phyloP scores from a whole-genome alignment of 2,329 filamentous ascomycete species.

The Xylariales sp. region DNA sequence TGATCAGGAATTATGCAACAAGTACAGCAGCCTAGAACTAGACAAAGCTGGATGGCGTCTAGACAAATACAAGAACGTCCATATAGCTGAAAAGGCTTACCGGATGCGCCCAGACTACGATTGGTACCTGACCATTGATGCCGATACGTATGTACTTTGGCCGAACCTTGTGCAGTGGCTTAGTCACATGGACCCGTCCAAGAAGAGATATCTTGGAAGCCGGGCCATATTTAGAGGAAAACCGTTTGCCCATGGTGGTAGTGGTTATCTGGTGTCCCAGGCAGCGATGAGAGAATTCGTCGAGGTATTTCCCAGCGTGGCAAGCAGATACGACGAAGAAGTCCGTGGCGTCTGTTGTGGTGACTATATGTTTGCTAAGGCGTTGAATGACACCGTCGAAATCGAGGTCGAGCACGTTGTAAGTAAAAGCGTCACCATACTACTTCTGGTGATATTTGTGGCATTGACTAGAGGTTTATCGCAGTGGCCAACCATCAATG shows the following conservation, averaged over 20 bases:
- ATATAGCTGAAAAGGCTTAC: slow-evolving; percentile 53
- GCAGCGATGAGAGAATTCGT: slow-evolving; percentile 45
- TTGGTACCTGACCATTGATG: slow-evolving; percentile 58
- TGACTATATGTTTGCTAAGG: slow-evolving; percentile 43
- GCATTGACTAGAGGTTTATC: slow-evolving; percentile 7
- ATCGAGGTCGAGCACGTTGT: slow-evolving; percentile 37
- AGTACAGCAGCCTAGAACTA: slow-evolving; percentile 16
- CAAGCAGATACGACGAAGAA: slow-evolving; percentile 39
- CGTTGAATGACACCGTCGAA: slow-evolving; percentile 38
- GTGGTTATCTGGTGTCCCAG: slow-evolving; percentile 48
- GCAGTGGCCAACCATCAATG: slow-evolving; percentile 50
- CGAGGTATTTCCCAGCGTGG: slow-evolving; percentile 35
- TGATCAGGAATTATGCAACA: slow-evolving; percentile 40
- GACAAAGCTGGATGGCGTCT: slow-evolving; percentile 43
- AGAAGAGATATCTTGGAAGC: slow-evolving; percentile 47
- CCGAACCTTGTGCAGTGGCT: slow-evolving; percentile 47
- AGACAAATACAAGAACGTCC: slow-evolving; percentile 60
- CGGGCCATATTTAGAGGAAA: slow-evolving; percentile 35
- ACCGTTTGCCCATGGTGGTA: slow-evolving; percentile 52
- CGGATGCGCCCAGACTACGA: slow-evolving; percentile 44
- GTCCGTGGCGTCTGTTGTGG: slow-evolving; percentile 43
- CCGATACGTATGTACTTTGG: slow-evolving; percentile 55
- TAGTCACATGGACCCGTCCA: slow-evolving; percentile 32
- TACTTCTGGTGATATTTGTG: background rate
- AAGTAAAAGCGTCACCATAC: slow-evolving; percentile 18